Evolutionary conservation across 352 stramenopile species (phyloP), one percentile per base, ranked within the genome.

Genomic region (Globisporangium ultimum): DNA sequence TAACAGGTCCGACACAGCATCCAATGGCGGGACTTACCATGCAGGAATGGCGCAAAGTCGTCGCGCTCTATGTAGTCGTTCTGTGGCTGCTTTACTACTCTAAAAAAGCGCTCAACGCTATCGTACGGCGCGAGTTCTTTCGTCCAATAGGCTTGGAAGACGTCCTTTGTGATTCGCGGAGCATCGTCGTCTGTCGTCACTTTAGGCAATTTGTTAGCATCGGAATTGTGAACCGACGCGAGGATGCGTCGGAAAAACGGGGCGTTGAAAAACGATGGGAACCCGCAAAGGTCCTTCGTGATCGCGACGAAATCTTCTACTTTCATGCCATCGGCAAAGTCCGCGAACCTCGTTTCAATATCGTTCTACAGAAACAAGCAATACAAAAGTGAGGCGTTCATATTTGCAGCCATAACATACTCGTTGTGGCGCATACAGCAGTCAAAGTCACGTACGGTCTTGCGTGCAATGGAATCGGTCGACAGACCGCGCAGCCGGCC

Each of bases 231-330:
- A 1, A 48, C 48, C 0, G 65, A 74, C 34, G 68, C 61, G 15
- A 86, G 55, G 51, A 99, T 98, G 7, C 96, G 82, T 46, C 87
- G 74, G 70, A 98, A 99, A 36, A 99, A 88, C 46, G 96, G 94
- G 34, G 89, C 88, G 67, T 99, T 98, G 70, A 99, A 99, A 75
- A 99, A 99, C 20, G 93, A 98, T n/a, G 97, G 97, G 71, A 99
- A 98, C 10, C 89, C 85, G 69, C 96, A 99, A 17, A 99, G 74
- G 56, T 98, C 97, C 70, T 99, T 99, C 3, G 96, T 98, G 24
- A 99, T 95, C 7, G 92, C 80, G 40, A 98, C 95, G 64, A 95
- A 95, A 50, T 91, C 80, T 54, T 93, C 82, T 12, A 93, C 78
- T 48, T 88, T 91, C 80, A 95, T 91, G 40, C 85, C 85, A 14